Conservation (phyloP, 768 basidiomycete species). For the Pleurotus pulmonarius region DNA sequence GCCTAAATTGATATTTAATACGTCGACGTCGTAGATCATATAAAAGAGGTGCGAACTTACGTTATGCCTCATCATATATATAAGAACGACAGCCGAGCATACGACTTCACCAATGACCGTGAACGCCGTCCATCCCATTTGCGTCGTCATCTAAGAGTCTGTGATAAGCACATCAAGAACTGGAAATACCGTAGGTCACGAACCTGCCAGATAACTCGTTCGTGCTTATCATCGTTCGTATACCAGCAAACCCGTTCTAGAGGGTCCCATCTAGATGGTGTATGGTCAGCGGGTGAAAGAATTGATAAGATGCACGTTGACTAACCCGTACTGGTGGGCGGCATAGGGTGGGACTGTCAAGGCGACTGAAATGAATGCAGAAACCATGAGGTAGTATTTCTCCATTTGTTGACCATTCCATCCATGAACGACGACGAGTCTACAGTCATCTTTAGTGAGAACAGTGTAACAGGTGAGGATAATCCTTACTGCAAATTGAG, state of each 20-base stretch:
- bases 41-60: not conserved
- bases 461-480: not conserved
- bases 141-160: not conserved
- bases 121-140: constrained; percentile 7
- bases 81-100: constrained; percentile 1
- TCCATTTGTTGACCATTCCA: constrained; percentile 15
- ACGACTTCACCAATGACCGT: constrained; percentile 7
- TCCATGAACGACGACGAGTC: constrained; percentile 15
- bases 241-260: constrained; percentile 18
- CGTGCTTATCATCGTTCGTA: constrained; percentile 10
- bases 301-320: not conserved
- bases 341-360: constrained; percentile 18
- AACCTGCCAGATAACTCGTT: constrained; percentile 19
- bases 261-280: constrained; percentile 15
- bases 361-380: constrained; percentile 8
- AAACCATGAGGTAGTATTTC: constrained; percentile 16
- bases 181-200: not conserved
- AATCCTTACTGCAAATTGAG: constrained; percentile 16
- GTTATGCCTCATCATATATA: constrained; percentile 8
- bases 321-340: constrained; percentile 17
- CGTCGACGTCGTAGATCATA: no score
- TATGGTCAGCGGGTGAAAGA: not conserved
- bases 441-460: not conserved
- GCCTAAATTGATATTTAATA: no score
- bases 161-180: not conserved